phyloP scores from a whole-genome alignment of 2,329 filamentous ascomycete genomes.

The Pyrenophora tritici-repentis region DNA sequence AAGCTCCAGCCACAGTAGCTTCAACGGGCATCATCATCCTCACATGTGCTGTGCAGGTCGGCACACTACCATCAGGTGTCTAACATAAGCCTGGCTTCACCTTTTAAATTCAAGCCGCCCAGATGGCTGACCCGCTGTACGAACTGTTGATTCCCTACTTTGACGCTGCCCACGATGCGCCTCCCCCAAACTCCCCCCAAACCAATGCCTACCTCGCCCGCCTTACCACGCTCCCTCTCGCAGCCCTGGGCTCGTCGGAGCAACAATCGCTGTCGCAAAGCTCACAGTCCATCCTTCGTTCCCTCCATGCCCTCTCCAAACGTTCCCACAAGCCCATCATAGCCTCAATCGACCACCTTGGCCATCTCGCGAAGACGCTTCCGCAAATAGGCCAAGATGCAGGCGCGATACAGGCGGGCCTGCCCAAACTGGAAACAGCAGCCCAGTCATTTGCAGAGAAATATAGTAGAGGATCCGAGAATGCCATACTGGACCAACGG shows the following conservation, averaged over 20 bases:
- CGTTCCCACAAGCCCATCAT: conserved; percentile 87
- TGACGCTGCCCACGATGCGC: conserved; percentile 48
- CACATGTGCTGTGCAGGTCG: too few relatives aligned
- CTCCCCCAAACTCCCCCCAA: conserved; percentile 55
- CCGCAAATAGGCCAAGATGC: conserved; percentile 70
- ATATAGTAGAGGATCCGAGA: conserved; percentile 75
- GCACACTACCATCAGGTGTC: too few relatives aligned
- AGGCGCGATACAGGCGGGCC: conserved; percentile 68
- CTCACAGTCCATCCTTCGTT: conserved; percentile 78
- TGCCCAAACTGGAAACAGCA: conserved; percentile 79
- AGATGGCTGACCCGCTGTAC: conserved; percentile 66
- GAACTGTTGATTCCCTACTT: conserved; percentile 72
- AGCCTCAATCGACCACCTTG: conserved; percentile 75
- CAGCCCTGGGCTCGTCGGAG: conserved; percentile 74
- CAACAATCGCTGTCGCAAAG: conserved; percentile 78
- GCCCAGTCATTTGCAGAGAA: conserved; percentile 80
- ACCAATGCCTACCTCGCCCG: conserved; percentile 75
- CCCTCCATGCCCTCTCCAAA: conserved; percentile 85
- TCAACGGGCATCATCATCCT: not conserved
- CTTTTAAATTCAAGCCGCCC: too few relatives aligned
- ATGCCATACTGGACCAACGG: conserved; percentile 68
- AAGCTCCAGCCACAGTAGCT: too few relatives aligned
- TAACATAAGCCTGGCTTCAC: too few relatives aligned
- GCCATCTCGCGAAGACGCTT: conserved; percentile 73
- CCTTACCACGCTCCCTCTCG: conserved; percentile 76